Evolutionary conservation across 2,329 filamentous ascomycete species (phyloP).

Genomic region (Huntiella omanensis): DNA sequence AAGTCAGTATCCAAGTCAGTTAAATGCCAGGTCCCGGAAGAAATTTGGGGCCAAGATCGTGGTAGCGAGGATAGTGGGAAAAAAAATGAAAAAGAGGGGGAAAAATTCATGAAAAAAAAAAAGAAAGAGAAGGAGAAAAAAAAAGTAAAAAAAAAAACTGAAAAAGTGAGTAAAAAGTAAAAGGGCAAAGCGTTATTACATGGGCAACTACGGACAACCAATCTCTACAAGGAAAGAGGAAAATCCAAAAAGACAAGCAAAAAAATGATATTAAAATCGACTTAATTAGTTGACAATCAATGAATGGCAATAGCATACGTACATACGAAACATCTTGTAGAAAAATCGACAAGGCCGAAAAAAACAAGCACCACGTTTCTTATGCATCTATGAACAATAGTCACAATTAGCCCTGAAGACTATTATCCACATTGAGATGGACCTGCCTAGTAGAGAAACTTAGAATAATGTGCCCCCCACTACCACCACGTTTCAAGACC

Average conservation of each 20-base stretch:
- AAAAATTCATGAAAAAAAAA: not conserved
- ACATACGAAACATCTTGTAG: no score
- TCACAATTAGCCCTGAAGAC: no score
- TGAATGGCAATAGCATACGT: no score
- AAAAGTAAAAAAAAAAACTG: not conserved
- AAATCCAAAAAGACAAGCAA: not conserved
- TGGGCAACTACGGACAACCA: not conserved
- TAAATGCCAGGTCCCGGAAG: not conserved
- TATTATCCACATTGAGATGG: no score
- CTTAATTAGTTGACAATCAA: no score
- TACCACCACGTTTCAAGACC: no score
- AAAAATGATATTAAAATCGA: not conserved
- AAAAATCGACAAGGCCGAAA: no score
- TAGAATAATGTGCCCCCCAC: no score
- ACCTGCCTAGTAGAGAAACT: no score
- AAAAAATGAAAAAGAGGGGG: not conserved
- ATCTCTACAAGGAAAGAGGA: not conserved
- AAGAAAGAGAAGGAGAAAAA: not conserved
- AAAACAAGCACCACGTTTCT: no score
- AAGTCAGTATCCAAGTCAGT: not conserved
- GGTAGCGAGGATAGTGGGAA: not conserved
- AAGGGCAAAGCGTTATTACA: not conserved
- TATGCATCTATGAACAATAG: no score
- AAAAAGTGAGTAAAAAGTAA: constrained; percentile 1
- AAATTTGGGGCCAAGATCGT: not conserved